Conservation (phyloP, 345 rosid species). For the Erucastrum elatum region DNA sequence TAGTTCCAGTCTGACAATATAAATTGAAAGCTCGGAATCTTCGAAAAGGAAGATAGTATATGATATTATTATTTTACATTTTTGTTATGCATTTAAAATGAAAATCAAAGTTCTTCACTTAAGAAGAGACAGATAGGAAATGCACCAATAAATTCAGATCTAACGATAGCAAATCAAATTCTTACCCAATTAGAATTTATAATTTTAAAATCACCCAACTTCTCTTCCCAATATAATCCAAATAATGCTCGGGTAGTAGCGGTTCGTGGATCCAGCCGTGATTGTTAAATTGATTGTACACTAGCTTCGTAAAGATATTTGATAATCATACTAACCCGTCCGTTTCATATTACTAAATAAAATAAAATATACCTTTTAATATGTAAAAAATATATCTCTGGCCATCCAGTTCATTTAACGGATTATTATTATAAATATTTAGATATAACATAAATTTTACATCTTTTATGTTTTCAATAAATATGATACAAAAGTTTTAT, state of each 20-base stretch:
- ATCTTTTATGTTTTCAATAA: no score
- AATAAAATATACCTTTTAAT: neutral
- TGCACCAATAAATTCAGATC: neutral
- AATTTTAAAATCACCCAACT: neutral
- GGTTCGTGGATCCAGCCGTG: slow-evolving; percentile 15
- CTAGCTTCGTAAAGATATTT: neutral
- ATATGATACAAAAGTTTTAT: no score
- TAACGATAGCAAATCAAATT: neutral
- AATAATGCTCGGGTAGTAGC: slow-evolving; percentile 5
- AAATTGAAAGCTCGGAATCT: neutral
- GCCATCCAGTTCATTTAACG: no score
- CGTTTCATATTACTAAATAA: neutral
- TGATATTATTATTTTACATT: neutral
- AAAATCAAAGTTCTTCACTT: neutral
- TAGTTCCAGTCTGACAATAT: neutral
- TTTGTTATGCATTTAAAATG: neutral
- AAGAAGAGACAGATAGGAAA: neutral
- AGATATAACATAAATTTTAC: no score
- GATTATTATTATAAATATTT: no score
- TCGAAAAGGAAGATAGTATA: neutral
- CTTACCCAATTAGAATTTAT: neutral
- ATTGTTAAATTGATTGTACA: neutral
- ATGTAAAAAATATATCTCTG: no score
- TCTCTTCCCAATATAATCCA: neutral
- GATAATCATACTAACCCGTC: neutral